These are phyloP conservation scores for Halophytophthora polymorphica DNA, from an alignment of 352 stramenopile genomes.

Conservation along the genomic window DNA sequence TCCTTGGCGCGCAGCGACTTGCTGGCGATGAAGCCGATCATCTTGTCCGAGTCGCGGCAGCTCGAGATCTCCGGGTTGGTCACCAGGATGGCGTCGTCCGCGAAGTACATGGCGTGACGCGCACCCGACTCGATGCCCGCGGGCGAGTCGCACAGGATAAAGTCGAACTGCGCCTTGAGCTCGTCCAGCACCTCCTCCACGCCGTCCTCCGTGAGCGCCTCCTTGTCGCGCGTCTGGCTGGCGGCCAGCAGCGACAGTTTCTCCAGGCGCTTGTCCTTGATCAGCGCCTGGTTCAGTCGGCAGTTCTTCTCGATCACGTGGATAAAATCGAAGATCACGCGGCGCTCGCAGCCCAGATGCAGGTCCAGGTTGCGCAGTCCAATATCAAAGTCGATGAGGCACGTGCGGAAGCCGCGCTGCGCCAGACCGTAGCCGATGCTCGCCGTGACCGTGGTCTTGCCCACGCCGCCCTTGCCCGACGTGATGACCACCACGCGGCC, in stretches of 20 bases:
- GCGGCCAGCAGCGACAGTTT: conserved; percentile 84
- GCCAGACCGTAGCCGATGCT: conserved; percentile 85
- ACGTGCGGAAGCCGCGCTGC: conserved; percentile 81
- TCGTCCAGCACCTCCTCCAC: conserved; percentile 85
- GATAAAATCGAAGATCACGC: conserved; percentile 95
- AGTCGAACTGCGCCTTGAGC: conserved; percentile 84
- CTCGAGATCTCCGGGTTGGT: conserved; percentile 93
- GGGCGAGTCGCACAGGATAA: conserved; percentile 89
- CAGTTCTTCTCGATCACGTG: conserved; percentile 92
- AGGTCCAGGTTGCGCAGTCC: conserved; percentile 91
- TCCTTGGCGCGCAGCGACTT: conserved; percentile 86
- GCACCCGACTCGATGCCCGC: conserved; percentile 89
- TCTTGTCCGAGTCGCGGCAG: conserved; percentile 93
- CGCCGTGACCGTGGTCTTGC: conserved; percentile 91
- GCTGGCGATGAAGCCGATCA: conserved; percentile 93
- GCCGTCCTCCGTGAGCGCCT: conserved; percentile 85
- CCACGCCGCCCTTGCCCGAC: conserved; percentile 91
- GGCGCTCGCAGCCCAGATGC: conserved; percentile 89
- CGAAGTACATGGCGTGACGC: conserved; percentile 92
- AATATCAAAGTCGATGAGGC: conserved; percentile 95
- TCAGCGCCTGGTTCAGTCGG: conserved; percentile 84
- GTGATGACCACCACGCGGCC: conserved; percentile 89
- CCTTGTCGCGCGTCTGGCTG: conserved; percentile 90
- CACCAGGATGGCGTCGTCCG: conserved; percentile 91
- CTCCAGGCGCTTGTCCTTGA: conserved; percentile 88